Evolutionary conservation across 2,329 filamentous ascomycete species (phyloP).

Genomic region (Arthrinium puccinioides): DNA sequence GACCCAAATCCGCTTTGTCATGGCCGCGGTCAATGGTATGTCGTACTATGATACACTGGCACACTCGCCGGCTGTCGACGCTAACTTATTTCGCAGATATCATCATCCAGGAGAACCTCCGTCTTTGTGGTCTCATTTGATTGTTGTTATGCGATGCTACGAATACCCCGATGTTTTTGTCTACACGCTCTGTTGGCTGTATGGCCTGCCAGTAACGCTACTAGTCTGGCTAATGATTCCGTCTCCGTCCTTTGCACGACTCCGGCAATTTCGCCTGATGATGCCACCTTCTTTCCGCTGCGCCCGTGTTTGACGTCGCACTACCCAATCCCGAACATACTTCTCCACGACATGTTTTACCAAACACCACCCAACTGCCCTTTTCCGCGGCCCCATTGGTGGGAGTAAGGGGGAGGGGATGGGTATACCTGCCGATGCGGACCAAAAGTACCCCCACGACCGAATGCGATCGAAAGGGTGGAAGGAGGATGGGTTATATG

Average conservation of each 20-base stretch:
- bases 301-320: conserved; percentile 22
- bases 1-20: conserved; percentile 98
- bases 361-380: background rate
- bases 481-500: conserved; percentile 14
- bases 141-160: conserved; percentile 17
- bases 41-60: conserved; percentile 6
- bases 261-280: conserved; percentile 14
- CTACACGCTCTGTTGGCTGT: conserved; percentile 10
- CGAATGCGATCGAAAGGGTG: conserved; percentile 14
- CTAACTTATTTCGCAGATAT: conserved; percentile 77
- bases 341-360: conserved; percentile 4
- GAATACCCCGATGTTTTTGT: conserved; percentile 13
- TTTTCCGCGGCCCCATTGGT: no score
- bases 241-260: conserved; percentile 14
- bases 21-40: conserved; percentile 97
- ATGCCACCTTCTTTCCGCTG: conserved; percentile 19
- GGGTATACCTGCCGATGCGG: background rate
- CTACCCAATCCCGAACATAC: conserved; percentile 8
- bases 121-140: conserved; percentile 95
- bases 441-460: conserved; percentile 6
- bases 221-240: conserved; percentile 25
- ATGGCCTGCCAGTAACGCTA: conserved; percentile 22
- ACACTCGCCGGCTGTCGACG: conserved; percentile 38
- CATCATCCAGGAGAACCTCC: conserved; percentile 99
- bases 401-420: no score